A percentile compares a stretch with the other conserved stretches of the same genome.
Evolutionary conservation across 108 stramenopile genomes (phyloP).

Genomic region (Cylindrotheca fusiformis): DNA sequence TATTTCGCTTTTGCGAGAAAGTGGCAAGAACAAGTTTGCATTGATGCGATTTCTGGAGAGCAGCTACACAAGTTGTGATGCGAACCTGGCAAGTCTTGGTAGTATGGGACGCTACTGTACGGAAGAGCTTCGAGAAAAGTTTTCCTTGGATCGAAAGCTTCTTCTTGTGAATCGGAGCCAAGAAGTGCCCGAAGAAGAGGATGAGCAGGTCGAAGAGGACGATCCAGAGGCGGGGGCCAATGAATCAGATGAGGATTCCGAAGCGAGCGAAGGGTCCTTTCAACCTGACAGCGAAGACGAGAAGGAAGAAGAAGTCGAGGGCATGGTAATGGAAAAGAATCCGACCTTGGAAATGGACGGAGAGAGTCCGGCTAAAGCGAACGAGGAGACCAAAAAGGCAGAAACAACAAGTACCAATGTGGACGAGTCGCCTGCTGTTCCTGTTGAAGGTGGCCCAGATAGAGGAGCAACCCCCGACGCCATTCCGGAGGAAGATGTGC

Average conservation of each 20-base stretch:
- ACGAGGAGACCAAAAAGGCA: conserved; percentile 1
- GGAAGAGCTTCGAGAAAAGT: conserved; percentile 58
- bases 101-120: conserved; percentile 51
- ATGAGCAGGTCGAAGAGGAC: conserved; percentile 39
- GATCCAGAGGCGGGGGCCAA: conserved; percentile 30
- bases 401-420: conserved; percentile 1
- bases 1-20: conserved; percentile 61
- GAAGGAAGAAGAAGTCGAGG: conserved; percentile 27
- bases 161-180: conserved; percentile 51
- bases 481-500: conserved; percentile 9
- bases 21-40: conserved; percentile 61
- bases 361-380: conserved; percentile 2
- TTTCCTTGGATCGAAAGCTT: conserved; percentile 65
- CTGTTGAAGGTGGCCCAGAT: conserved; percentile 1
- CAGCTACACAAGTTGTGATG: conserved; percentile 36
- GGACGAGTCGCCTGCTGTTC: background rate
- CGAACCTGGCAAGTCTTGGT: conserved; percentile 67
- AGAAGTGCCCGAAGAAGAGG: conserved; percentile 20
- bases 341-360: background rate
- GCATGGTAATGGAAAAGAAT: background rate
- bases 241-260: conserved; percentile 72
- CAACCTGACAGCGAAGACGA: conserved; percentile 84
- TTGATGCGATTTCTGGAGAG: conserved; percentile 72
- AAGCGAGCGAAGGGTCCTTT: conserved; percentile 61
- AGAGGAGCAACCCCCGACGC: conserved; percentile 3